These are phyloP conservation scores for Bryoglossum gracile DNA, from an alignment of 495 filamentous ascomycete genomes.

Conservation along the genomic window DNA sequence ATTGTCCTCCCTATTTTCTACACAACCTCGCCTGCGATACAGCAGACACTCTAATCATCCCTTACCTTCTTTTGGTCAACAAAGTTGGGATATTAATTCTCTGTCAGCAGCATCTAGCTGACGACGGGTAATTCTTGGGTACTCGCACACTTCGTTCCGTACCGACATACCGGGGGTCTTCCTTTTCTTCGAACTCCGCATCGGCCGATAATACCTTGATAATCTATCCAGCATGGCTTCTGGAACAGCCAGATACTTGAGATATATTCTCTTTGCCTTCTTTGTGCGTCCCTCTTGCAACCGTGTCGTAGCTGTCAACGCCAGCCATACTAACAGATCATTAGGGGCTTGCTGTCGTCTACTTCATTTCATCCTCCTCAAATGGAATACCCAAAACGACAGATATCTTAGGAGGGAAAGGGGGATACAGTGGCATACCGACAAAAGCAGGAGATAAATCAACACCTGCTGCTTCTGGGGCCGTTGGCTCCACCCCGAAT, in stretches of 20 bases:
- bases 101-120: not conserved
- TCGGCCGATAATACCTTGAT: not conserved
- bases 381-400: constrained; percentile 21
- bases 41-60: no score
- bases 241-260: constrained; percentile 61
- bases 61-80: constrained; percentile 3
- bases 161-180: no score
- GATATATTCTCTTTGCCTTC: constrained; percentile 83
- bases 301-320: not conserved
- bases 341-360: constrained; percentile 67
- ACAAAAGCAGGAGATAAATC: constrained; percentile 18
- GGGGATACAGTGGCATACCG: constrained; percentile 4
- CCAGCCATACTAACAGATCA: constrained; percentile 1
- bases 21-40: no score
- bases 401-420: constrained; percentile 23
- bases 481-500: constrained; percentile 18
- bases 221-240: constrained; percentile 51
- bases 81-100: constrained; percentile 1
- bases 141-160: no score
- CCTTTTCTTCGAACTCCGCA: not conserved
- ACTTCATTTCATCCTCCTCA: constrained; percentile 69
- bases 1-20: not conserved
- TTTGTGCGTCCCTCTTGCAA: constrained; percentile 52
- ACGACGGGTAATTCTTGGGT: not conserved
- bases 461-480: constrained; percentile 10